Percentiles rank a stretch among this genome's conserved stretches.
These are phyloP conservation scores for Mycena galericulata DNA, from an alignment of 768 basidiomycete species.

Conservation along the genomic window DNA sequence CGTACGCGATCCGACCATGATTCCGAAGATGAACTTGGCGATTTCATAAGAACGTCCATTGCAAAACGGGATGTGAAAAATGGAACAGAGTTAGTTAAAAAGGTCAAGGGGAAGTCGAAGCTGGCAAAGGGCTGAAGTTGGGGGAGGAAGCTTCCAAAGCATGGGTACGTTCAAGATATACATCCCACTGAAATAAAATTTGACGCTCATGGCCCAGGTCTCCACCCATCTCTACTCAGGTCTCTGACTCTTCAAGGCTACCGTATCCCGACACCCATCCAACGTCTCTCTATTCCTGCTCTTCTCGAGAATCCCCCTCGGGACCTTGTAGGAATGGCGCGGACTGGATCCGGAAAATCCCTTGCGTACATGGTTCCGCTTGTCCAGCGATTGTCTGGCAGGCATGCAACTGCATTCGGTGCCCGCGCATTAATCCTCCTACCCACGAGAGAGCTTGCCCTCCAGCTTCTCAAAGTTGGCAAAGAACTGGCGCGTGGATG, in stretches of 20 bases:
- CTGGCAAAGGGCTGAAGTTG: conserved; percentile 80
- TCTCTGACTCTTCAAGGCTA: conserved; percentile 93
- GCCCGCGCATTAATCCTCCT: conserved; percentile 90
- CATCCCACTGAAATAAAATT: conserved; percentile 17
- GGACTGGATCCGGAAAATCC: conserved; percentile 98
- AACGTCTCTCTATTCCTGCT: conserved; percentile 88
- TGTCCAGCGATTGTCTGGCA: conserved; percentile 84
- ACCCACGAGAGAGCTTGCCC: conserved; percentile 93
- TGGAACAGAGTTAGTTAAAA: conserved; percentile 83
- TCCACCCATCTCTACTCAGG: conserved; percentile 85
- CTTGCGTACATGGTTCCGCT: conserved; percentile 96
- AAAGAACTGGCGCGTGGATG: conserved; percentile 93
- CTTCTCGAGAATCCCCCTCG: conserved; percentile 87
- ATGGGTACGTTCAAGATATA: conserved; percentile 72
- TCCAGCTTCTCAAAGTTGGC: conserved; percentile 94
- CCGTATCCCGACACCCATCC: conserved; percentile 95
- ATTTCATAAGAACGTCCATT: conserved; percentile 78
- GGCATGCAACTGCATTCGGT: conserved; percentile 84
- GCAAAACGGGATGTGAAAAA: conserved; percentile 78
- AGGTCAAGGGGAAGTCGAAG: conserved; percentile 79
- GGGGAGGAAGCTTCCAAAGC: conserved; percentile 95
- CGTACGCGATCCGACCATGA: conserved; percentile 41
- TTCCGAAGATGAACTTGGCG: conserved; percentile 61
- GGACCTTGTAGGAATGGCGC: conserved; percentile 97
- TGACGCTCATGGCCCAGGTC: conserved; percentile 58